Evolutionary conservation across 257 asterid species (phyloP), one percentile per base, ranked within the genome.

Genomic region (Oldenlandia corymbosa): DNA sequence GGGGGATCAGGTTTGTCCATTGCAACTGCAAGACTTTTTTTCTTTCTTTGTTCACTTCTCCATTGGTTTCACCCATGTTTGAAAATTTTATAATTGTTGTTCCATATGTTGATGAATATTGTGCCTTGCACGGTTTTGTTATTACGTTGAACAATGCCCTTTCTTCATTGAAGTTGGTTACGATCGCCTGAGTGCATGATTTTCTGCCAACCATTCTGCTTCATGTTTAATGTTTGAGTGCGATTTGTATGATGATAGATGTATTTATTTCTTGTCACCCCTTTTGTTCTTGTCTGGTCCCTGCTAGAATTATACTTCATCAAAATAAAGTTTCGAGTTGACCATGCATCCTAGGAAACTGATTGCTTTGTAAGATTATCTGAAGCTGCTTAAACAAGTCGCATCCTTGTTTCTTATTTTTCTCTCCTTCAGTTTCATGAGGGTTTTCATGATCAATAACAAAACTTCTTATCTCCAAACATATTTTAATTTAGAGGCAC

Each of bases 1-100:
- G 64, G 73, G 43, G 34, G 88, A 83, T 64, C 83, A 83, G 97
- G 98, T 92, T 20, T 48, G 67, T 58, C 46, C 36, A 8, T 39
- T 63, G 17, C 11, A 36, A 13, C 14, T 18, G 27, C 54, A 14
- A 12, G 18, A 46, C 7, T 34, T 17, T 56, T 32, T 32, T 20
- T 31, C 13, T 18, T 18, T 3, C n/a, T 41, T 55, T 42, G 49
- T 54, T 12, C 20, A 13, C 48, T 42, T 12, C 48, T 21, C 23
- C 32, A 16, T 26, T 7, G 36, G 32, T 46, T 45, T 20, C 16
- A 2, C 36, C 10, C 62, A 54, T 53, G 56, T 28, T 59, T 51
- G 10, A n/a, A 24, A 10, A 16, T 11, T 8, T 13, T 10, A 3
- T 9, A 20, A 23, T 12, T 5, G 24, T 24, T 4, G 9, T 27